phyloP scores from a whole-genome alignment of 1,284 basidiomycete species.

The Polyporus tsugae region DNA sequence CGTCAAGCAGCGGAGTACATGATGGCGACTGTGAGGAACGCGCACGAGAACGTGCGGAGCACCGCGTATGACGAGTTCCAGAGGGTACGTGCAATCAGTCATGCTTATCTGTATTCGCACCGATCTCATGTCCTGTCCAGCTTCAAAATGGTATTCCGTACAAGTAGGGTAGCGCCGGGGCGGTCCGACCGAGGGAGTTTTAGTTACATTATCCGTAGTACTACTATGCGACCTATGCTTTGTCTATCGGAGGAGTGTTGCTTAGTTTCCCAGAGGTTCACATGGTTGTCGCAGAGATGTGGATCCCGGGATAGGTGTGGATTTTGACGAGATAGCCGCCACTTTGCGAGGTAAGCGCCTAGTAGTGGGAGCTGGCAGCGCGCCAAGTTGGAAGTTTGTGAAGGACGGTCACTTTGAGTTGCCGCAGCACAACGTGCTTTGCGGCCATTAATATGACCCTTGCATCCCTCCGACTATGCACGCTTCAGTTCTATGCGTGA shows the following conservation, averaged over 20 bases:
- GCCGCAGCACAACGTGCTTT: background rate
- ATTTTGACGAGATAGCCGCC: no score
- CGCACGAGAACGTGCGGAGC: slow-evolving; percentile 93
- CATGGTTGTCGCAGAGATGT: no score
- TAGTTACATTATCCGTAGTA: background rate
- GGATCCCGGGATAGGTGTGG: no score
- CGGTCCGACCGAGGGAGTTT: background rate
- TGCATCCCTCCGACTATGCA: background rate
- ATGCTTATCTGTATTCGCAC: background rate
- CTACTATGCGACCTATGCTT: background rate
- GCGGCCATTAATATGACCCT: background rate
- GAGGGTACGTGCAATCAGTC: slow-evolving; percentile 57
- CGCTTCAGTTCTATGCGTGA: background rate
- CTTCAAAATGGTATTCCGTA: slow-evolving; percentile 55
- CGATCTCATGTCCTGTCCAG: slow-evolving; percentile 39
- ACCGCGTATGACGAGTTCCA: slow-evolving; percentile 95
- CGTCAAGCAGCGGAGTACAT: slow-evolving; percentile 94
- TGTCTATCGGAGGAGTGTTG: background rate
- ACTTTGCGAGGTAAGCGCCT: no score
- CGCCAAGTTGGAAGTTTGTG: background rate
- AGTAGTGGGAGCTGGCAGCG: background rate
- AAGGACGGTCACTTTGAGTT: background rate
- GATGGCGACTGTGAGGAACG: slow-evolving; percentile 89
- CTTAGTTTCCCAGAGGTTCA: no score
- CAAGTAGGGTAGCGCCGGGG: slow-evolving; percentile 9